Percentiles rank a stretch among this genome's conserved stretches.
phyloP scores from a whole-genome alignment of 108 stramenopile genomes.

The Skeletonema potamos region DNA sequence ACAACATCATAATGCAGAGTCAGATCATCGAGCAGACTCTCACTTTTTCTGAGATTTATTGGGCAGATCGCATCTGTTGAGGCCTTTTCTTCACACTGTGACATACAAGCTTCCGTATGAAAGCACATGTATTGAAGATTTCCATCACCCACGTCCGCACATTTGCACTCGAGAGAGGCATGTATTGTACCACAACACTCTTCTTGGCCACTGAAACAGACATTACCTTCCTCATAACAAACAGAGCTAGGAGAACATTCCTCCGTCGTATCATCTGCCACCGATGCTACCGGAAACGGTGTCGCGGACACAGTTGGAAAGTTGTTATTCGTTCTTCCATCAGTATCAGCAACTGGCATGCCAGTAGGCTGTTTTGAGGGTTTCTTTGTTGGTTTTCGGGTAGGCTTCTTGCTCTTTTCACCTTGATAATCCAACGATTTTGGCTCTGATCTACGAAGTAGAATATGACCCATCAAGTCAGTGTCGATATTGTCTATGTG shows the following conservation, averaged over 20 bases:
- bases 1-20: constrained; percentile 7
- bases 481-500: not conserved
- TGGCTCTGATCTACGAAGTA: not conserved
- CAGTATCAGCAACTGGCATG: not conserved
- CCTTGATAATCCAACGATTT: not conserved
- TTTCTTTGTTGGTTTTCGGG: not conserved
- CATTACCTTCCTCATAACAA: not conserved
- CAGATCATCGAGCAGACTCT: constrained; percentile 9
- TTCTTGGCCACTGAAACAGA: not conserved
- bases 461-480: not conserved
- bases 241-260: not conserved
- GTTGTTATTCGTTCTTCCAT: not conserved
- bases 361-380: not conserved
- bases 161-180: not conserved
- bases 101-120: not conserved
- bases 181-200: not conserved
- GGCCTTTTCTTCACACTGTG: not conserved
- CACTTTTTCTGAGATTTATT: not conserved
- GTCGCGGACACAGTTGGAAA: not conserved
- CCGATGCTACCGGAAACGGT: not conserved
- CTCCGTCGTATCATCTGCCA: not conserved
- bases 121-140: not conserved
- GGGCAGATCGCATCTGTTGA: not conserved
- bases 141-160: not conserved
- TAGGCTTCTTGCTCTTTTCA: not conserved